Percentiles rank a stretch among this genome's conserved stretches.
Conservation (phyloP, 768 basidiomycete species). For the Kockovaella imperatae region DNA sequence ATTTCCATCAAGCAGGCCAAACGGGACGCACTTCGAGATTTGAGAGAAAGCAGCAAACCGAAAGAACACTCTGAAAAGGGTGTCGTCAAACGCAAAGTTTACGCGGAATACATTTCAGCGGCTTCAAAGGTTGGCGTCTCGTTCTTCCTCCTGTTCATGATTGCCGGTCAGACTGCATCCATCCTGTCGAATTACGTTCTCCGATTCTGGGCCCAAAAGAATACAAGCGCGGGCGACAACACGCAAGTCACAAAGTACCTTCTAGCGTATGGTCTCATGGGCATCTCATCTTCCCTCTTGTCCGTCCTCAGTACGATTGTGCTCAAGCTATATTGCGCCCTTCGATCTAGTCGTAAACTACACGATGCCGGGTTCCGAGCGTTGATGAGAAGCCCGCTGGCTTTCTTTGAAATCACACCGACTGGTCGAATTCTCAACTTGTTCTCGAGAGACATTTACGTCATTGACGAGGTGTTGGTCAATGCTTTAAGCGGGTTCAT, state of each 20-base stretch:
- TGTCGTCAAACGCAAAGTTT: constrained; percentile 67
- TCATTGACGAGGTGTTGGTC: constrained; percentile 69
- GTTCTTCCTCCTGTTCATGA: constrained; percentile 54
- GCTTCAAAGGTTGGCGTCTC: constrained; percentile 66
- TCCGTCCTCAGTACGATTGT: constrained; percentile 55
- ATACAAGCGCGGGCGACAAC: constrained; percentile 56
- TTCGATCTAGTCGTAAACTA: constrained; percentile 64
- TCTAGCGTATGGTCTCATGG: constrained; percentile 61
- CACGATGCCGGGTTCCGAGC: constrained; percentile 61
- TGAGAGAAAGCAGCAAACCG: constrained; percentile 43
- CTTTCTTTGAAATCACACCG: constrained; percentile 85
- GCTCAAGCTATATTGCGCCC: constrained; percentile 68
- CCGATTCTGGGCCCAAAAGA: constrained; percentile 76
- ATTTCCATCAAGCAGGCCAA: constrained; percentile 43
- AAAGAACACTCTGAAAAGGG: constrained; percentile 66
- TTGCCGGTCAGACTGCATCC: constrained; percentile 55
- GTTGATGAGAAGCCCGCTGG: constrained; percentile 72
- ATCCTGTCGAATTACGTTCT: constrained; percentile 53
- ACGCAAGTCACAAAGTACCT: constrained; percentile 50
- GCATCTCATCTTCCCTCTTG: constrained; percentile 52
- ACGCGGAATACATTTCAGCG: constrained; percentile 66
- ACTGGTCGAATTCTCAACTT: constrained; percentile 81
- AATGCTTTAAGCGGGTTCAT: constrained; percentile 65
- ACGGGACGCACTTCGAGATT: constrained; percentile 41
- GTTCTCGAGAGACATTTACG: constrained; percentile 71